Evolutionary conservation across 495 filamentous ascomycete genomes (phyloP).

Genomic region (Rusavskia elegans): DNA sequence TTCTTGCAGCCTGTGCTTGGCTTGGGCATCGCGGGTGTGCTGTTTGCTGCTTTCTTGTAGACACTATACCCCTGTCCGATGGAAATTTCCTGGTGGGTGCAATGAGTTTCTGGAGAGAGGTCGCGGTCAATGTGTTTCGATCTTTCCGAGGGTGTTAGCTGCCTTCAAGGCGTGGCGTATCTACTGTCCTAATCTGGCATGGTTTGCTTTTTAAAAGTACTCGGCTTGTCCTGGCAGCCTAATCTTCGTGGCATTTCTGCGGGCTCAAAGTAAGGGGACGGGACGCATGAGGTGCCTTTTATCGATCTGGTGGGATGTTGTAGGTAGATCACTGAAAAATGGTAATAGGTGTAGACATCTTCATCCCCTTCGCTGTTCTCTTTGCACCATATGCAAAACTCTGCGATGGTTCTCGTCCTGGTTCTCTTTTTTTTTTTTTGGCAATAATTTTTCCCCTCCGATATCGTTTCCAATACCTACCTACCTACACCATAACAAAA

Average conservation of each 20-base stretch:
- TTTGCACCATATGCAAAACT: too few species aligned
- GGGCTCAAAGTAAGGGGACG: too few species aligned
- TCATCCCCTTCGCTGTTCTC: too few species aligned
- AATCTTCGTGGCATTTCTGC: not conserved
- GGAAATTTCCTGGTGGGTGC: not conserved
- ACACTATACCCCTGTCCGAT: not conserved
- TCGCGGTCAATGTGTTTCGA: not conserved
- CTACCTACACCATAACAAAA: too few species aligned
- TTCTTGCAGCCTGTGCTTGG: slow-evolving; percentile 14
- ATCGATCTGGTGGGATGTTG: too few species aligned
- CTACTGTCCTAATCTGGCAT: not conserved
- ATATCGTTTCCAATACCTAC: too few species aligned
- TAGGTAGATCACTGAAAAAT: too few species aligned
- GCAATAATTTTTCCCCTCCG: too few species aligned
- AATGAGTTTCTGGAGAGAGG: not conserved
- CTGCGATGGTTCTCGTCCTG: too few species aligned
- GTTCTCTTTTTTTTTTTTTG: too few species aligned
- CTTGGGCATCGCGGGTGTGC: slow-evolving; percentile 25
- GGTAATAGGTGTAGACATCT: too few species aligned
- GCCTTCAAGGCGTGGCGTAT: not conserved
- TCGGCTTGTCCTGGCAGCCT: not conserved
- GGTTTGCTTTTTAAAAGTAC: not conserved
- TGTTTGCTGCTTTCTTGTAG: slow-evolving; percentile 33
- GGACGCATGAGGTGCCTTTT: too few species aligned
- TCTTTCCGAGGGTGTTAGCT: not conserved